These are phyloP conservation scores for Phytophthora cactorum DNA, from an alignment of 352 stramenopile species.

Conservation along the genomic window DNA sequence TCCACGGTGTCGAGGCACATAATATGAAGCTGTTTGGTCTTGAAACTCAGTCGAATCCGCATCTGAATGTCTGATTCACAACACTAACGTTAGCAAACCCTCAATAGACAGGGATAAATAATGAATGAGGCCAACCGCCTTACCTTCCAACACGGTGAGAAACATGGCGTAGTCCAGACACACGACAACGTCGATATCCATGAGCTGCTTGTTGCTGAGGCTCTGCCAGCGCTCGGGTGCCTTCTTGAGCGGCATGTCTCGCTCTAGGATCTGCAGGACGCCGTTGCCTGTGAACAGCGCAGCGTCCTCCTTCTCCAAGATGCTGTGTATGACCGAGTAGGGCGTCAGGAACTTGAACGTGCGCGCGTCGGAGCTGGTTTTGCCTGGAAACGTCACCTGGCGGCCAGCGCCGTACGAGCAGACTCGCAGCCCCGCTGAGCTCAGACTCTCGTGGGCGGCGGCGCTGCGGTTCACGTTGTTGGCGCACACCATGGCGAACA, in stretches of 20 bases:
- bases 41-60: slow-evolving; percentile 54
- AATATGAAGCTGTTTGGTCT: slow-evolving; percentile 66
- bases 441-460: slow-evolving; percentile 69
- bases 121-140: slow-evolving; percentile 9
- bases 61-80: slow-evolving; percentile 52
- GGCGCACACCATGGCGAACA: slow-evolving; percentile 85
- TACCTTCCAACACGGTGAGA: slow-evolving; percentile 72
- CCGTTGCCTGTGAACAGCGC: slow-evolving; percentile 64
- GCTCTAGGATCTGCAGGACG: slow-evolving; percentile 73
- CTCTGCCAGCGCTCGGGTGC: slow-evolving; percentile 82
- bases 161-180: slow-evolving; percentile 88
- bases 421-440: slow-evolving; percentile 62
- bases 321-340: slow-evolving; percentile 66
- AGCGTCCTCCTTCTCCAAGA: slow-evolving; percentile 59
- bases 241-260: slow-evolving; percentile 75
- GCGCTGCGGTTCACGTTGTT: slow-evolving; percentile 91
- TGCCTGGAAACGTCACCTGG: slow-evolving; percentile 66
- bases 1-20: slow-evolving; percentile 85
- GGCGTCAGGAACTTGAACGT: slow-evolving; percentile 76
- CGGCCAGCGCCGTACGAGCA: slow-evolving; percentile 74
- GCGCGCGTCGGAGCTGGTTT: slow-evolving; percentile 36
- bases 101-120: slow-evolving; percentile 13
- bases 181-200: slow-evolving; percentile 73
- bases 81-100: slow-evolving; percentile 3
- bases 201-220: slow-evolving; percentile 63